Evolutionary conservation across 2,329 filamentous ascomycete species (phyloP).

Genomic region (Fusarium avenaceum): DNA sequence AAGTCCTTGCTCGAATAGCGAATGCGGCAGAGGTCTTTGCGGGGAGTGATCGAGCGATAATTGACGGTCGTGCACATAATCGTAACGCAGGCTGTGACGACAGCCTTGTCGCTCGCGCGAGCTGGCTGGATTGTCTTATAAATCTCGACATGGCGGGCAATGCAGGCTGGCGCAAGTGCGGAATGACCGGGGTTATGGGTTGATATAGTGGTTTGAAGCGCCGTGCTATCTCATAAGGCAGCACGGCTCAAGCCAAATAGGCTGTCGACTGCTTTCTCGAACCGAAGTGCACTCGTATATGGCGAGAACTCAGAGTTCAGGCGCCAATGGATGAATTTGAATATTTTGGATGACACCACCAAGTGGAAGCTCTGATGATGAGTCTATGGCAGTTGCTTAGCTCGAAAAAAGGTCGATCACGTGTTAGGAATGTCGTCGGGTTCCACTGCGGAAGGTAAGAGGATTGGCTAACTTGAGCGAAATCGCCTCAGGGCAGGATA

Average conservation of each 20-base stretch:
- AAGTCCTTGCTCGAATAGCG: slow-evolving; percentile 54
- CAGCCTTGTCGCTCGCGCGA: slow-evolving; percentile 72
- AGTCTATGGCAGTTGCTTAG: slow-evolving; percentile 46
- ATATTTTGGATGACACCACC: slow-evolving; percentile 51
- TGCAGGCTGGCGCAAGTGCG: slow-evolving; percentile 52
- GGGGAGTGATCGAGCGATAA: slow-evolving; percentile 51
- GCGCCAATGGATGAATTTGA: slow-evolving; percentile 42
- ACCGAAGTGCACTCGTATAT: slow-evolving; percentile 26
- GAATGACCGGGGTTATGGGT: slow-evolving; percentile 53
- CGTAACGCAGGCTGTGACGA: slow-evolving; percentile 66
- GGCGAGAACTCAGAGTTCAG: slow-evolving; percentile 34
- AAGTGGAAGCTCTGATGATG: slow-evolving; percentile 48
- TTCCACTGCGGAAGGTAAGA: slow-evolving; percentile 26
- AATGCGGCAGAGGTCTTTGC: slow-evolving; percentile 47
- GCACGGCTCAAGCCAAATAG: slow-evolving; percentile 38
- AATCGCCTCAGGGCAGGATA: slow-evolving; percentile 18
- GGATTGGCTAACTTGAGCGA: slow-evolving; percentile 23
- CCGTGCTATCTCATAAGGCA: slow-evolving; percentile 54
- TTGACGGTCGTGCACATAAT: slow-evolving; percentile 57
- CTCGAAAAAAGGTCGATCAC: slow-evolving; percentile 51
- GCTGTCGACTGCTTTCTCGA: slow-evolving; percentile 13
- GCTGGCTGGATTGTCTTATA: slow-evolving; percentile 74
- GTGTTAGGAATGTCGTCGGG: slow-evolving; percentile 47
- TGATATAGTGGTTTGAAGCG: slow-evolving; percentile 37
- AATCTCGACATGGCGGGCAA: slow-evolving; percentile 71